phyloP scores from a whole-genome alignment of 2,329 filamentous ascomycete species.

The Pyrenophora teres region DNA sequence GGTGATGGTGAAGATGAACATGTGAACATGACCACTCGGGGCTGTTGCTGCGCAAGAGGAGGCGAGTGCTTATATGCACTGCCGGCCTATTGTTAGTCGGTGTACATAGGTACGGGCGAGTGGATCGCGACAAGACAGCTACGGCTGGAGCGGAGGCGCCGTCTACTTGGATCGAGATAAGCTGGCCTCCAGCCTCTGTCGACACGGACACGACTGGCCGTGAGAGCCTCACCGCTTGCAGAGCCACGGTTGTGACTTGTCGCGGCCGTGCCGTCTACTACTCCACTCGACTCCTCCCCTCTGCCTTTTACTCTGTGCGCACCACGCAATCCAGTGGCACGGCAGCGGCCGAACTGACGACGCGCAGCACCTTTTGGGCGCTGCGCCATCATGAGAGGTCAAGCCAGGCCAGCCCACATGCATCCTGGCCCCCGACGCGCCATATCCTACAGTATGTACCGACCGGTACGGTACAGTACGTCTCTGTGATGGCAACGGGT shows the following conservation, averaged over 20 bases:
- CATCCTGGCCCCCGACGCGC: not conserved
- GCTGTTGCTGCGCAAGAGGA: conserved; percentile 2
- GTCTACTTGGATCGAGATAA: conserved; percentile 17
- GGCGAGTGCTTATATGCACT: conserved; percentile 11
- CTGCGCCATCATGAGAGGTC: conserved; percentile 8
- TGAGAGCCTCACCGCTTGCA: conserved; percentile 11
- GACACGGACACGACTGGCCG: conserved; percentile 3
- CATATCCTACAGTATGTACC: not conserved
- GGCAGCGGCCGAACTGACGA: not conserved
- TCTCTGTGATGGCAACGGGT: not conserved
- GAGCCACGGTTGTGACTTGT: not conserved
- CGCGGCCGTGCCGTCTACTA: conserved; percentile 3
- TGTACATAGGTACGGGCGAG: not conserved
- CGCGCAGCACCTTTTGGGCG: not conserved
- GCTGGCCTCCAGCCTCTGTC: not conserved
- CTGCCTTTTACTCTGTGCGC: not conserved
- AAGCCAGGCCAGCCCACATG: not conserved
- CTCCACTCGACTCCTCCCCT: not conserved
- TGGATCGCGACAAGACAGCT: not conserved
- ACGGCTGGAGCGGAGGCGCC: conserved; percentile 21
- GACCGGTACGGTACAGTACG: not conserved
- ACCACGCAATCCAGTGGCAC: conserved; percentile 18
- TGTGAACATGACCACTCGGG: conserved; percentile 3
- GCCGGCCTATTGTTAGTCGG: not conserved
- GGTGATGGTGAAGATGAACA: no score